A percentile compares a stretch with the other conserved stretches of the same genome.
phyloP scores from a whole-genome alignment of 768 basidiomycete genomes.

The Crucibulum laeve region DNA sequence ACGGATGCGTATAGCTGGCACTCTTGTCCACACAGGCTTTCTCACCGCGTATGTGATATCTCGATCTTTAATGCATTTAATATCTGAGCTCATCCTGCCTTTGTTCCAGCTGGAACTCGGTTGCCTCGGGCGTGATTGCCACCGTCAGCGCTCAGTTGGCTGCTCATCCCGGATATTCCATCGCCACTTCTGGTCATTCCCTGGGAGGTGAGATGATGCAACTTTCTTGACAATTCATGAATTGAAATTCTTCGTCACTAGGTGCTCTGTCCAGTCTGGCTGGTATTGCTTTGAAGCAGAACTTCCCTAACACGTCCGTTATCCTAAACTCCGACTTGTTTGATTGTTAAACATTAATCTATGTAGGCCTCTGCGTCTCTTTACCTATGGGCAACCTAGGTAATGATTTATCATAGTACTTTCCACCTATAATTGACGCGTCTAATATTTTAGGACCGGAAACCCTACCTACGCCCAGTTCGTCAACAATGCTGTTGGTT shows the following conservation, averaged over 20 bases:
- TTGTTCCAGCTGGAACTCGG: constrained; percentile 27
- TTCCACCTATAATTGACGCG: not conserved
- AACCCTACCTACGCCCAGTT: constrained; percentile 12
- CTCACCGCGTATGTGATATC: constrained; percentile 23
- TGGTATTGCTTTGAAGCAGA: constrained; percentile 7
- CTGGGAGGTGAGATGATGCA: too few relatives aligned
- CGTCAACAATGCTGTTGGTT: constrained; percentile 12
- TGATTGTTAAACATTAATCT: not conserved
- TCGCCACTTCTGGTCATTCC: constrained; percentile 35
- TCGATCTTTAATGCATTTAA: too few relatives aligned
- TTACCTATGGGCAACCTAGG: constrained; percentile 14
- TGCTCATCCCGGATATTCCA: constrained; percentile 24
- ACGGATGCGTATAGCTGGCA: constrained; percentile 8
- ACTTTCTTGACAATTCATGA: too few relatives aligned
- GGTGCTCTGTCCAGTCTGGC: constrained; percentile 5
- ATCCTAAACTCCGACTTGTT: not conserved
- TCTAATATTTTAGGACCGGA: constrained; percentile 5
- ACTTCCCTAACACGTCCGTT: constrained; percentile 5
- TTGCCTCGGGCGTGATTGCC: constrained; percentile 23
- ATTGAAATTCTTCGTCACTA: too few relatives aligned
- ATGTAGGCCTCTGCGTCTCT: constrained; percentile 7
- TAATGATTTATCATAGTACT: not conserved
- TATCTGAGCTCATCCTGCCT: too few relatives aligned
- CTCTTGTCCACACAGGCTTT: constrained; percentile 34
- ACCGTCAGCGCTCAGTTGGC: constrained; percentile 23